These are phyloP conservation scores for Bretschneidera sinensis DNA, from an alignment of 345 rosid genomes.

Conservation along the genomic window DNA sequence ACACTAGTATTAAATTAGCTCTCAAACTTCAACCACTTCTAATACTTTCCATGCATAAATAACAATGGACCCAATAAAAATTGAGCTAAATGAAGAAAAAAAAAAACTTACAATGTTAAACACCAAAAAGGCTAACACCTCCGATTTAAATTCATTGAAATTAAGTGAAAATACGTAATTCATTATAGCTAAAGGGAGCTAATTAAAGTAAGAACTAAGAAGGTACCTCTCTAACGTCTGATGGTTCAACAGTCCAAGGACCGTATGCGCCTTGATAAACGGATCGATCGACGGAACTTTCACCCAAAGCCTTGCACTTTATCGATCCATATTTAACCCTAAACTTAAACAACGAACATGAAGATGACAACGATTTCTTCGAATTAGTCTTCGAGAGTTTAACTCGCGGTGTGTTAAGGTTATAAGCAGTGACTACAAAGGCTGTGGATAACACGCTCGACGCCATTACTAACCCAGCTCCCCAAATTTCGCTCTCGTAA, in stretches of 20 bases:
- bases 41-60: no score
- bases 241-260: constrained; percentile 71
- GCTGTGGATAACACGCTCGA: constrained; percentile 33
- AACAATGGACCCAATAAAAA: no score
- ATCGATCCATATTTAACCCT: constrained; percentile 9
- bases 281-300: constrained; percentile 37
- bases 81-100: no score
- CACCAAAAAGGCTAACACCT: no score
- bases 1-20: no score
- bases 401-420: constrained; percentile 9
- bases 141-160: not conserved
- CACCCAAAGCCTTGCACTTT: constrained; percentile 42
- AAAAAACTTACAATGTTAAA: no score
- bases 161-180: not conserved
- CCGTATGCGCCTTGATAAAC: constrained; percentile 78
- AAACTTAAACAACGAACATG: not conserved
- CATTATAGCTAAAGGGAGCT: no score
- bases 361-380: not conserved
- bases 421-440: constrained; percentile 13
- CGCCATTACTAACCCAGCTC: constrained; percentile 23
- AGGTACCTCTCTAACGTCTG: constrained; percentile 82
- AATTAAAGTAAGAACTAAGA: not conserved
- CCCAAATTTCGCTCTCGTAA: no score
- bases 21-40: no score
- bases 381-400: not conserved